phyloP scores from a whole-genome alignment of 2,329 filamentous ascomycete genomes.

The Talaromyces verruculosus region DNA sequence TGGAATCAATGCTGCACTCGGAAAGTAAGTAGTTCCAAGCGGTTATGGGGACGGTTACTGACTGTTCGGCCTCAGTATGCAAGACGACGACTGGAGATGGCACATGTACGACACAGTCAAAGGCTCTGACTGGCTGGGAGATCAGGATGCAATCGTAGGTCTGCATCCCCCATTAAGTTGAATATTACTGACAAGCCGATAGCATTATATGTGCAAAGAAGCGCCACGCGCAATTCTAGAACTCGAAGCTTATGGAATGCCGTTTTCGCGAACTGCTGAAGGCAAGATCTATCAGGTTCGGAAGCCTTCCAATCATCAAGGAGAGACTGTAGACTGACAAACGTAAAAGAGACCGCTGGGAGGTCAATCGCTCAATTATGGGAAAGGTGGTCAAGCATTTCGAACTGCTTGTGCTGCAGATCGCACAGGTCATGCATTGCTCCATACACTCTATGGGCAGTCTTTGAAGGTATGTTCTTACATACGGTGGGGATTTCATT shows the following conservation, averaged over 20 bases:
- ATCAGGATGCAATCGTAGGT: conserved; percentile 78
- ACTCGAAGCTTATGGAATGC: conserved; percentile 95
- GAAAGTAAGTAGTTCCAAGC: conserved; percentile 25
- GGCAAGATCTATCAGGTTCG: conserved; percentile 85
- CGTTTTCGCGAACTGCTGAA: conserved; percentile 88
- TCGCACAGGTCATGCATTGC: conserved; percentile 92
- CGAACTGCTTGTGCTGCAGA: conserved; percentile 94
- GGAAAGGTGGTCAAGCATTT: conserved; percentile 97
- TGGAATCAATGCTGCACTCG: conserved; percentile 55
- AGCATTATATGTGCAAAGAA: conserved; percentile 95
- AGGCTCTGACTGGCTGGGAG: conserved; percentile 94
- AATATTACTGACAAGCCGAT: background rate
- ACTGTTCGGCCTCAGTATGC: conserved; percentile 66
- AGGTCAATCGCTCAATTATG: conserved; percentile 91
- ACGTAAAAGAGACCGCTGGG: conserved; percentile 72
- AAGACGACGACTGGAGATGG: conserved; percentile 98
- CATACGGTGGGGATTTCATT: background rate
- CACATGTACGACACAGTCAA: conserved; percentile 99
- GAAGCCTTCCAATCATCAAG: background rate
- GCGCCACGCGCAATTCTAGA: conserved; percentile 89
- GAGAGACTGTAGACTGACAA: background rate
- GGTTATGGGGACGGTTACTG: background rate
- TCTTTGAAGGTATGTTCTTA: conserved; percentile 68
- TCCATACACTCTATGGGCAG: conserved; percentile 98
- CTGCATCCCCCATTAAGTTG: background rate